Conservation (phyloP, 2,329 filamentous ascomycete genomes). For the Allantophomopsis cytisporea region DNA sequence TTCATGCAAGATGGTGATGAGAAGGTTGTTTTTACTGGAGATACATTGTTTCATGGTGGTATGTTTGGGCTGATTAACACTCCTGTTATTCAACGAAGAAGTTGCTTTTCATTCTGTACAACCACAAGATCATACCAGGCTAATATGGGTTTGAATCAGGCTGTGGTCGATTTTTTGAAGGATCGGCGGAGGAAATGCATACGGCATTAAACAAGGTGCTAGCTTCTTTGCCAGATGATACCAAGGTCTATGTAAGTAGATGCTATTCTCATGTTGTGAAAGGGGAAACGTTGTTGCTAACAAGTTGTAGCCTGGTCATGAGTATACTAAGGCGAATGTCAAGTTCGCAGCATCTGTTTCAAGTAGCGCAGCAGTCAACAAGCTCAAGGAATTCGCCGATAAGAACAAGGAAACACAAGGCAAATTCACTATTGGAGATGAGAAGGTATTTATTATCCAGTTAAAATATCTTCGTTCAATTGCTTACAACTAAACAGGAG, state of each 20-base stretch:
- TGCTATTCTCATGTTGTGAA: constrained; percentile 8
- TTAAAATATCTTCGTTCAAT: not conserved
- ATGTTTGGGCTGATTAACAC: constrained; percentile 12
- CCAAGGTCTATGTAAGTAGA: constrained; percentile 65
- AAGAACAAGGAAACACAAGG: constrained; percentile 82
- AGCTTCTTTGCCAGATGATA: constrained; percentile 72
- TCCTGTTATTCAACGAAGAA: too few relatives aligned
- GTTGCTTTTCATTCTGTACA: too few relatives aligned
- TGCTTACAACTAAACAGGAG: constrained; percentile 33
- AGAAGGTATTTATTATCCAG: constrained; percentile 29
- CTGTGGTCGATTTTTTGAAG: constrained; percentile 94
- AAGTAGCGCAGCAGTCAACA: constrained; percentile 62
- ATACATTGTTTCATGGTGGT: constrained; percentile 92
- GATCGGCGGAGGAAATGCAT: constrained; percentile 81
- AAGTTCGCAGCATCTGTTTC: constrained; percentile 72
- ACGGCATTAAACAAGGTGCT: constrained; percentile 80
- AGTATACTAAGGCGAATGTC: constrained; percentile 96
- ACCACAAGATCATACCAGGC: not conserved
- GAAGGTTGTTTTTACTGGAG: constrained; percentile 83
- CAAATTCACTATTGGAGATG: constrained; percentile 91
- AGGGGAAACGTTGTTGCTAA: not conserved
- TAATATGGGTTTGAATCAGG: constrained; percentile 32
- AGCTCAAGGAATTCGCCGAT: constrained; percentile 63
- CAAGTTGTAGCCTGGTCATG: constrained; percentile 66
- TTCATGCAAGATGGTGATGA: constrained; percentile 70